Evolutionary conservation across 1,139 yeast genomes (phyloP).

Genomic region (Candida sp.): DNA sequence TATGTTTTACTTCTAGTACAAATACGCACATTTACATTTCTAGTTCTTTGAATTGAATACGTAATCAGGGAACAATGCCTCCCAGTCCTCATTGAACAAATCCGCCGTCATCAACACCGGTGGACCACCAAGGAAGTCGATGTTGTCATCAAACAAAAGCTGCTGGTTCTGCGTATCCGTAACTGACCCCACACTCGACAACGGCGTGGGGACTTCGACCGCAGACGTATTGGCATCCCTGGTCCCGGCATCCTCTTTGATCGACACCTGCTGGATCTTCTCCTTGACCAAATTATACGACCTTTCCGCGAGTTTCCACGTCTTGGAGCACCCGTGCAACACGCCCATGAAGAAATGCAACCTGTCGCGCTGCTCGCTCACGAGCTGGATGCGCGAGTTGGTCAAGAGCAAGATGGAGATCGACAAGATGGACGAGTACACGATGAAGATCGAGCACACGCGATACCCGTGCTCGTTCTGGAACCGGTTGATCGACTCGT

Average conservation of each 20-base stretch:
- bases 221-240: background rate
- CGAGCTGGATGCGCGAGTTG: conserved; percentile 29
- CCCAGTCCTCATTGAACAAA: conserved; percentile 56
- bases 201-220: background rate
- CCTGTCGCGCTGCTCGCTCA: conserved; percentile 27
- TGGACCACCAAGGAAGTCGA: conserved; percentile 55
- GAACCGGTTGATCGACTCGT: conserved; percentile 40
- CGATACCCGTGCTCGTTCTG: conserved; percentile 43
- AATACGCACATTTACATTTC: background rate
- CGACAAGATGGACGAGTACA: conserved; percentile 51
- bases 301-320: conserved; percentile 55
- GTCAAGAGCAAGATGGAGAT: conserved; percentile 49
- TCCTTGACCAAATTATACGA: conserved; percentile 45
- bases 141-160: conserved; percentile 26
- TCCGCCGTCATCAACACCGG: conserved; percentile 59
- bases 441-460: conserved; percentile 49
- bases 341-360: conserved; percentile 41
- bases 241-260: conserved; percentile 12
- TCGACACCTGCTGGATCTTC: conserved; percentile 29
- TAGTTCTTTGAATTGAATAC: conserved; percentile 21
- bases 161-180: background rate
- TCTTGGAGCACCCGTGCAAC: conserved; percentile 41
- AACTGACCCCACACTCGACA: background rate
- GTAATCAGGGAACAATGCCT: conserved; percentile 50
- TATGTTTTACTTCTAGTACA: background rate